phyloP scores from a whole-genome alignment of 345 rosid genomes.

The Draba incana region DNA sequence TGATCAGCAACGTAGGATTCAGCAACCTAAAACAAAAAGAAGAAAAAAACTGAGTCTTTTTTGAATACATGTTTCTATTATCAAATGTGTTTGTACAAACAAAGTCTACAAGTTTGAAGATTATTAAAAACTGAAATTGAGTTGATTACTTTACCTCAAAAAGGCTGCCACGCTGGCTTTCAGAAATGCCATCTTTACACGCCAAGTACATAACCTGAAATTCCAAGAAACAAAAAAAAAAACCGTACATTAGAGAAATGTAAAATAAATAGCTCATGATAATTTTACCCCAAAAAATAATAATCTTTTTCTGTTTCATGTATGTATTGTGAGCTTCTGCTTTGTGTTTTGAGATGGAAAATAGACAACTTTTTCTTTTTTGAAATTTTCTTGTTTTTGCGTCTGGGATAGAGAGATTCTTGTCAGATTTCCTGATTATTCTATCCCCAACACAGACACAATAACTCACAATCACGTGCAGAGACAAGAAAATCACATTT shows the following conservation, averaged over 20 bases:
- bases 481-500: not conserved
- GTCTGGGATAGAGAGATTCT: slow-evolving; percentile 4
- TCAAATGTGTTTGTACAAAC: not conserved
- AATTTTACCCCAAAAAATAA: not conserved
- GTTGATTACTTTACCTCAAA: slow-evolving; percentile 57
- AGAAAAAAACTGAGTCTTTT: slow-evolving; percentile 13
- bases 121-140: not conserved
- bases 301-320: not conserved
- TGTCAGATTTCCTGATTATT: slow-evolving; percentile 1
- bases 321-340: not conserved
- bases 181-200: slow-evolving; percentile 62
- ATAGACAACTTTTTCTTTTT: not conserved
- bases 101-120: not conserved
- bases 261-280: not conserved
- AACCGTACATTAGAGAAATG: not conserved
- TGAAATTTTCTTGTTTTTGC: not conserved
- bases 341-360: not conserved
- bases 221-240: not conserved
- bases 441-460: slow-evolving; percentile 20
- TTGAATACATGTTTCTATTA: not conserved
- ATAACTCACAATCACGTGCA: slow-evolving; percentile 4
- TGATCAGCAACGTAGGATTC: slow-evolving; percentile 73
- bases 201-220: slow-evolving; percentile 78
- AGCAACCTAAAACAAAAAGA: slow-evolving; percentile 52
- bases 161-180: slow-evolving; percentile 59